phyloP scores from a whole-genome alignment of 2,329 filamentous ascomycete genomes.

The Hymenoscyphus linearis region DNA sequence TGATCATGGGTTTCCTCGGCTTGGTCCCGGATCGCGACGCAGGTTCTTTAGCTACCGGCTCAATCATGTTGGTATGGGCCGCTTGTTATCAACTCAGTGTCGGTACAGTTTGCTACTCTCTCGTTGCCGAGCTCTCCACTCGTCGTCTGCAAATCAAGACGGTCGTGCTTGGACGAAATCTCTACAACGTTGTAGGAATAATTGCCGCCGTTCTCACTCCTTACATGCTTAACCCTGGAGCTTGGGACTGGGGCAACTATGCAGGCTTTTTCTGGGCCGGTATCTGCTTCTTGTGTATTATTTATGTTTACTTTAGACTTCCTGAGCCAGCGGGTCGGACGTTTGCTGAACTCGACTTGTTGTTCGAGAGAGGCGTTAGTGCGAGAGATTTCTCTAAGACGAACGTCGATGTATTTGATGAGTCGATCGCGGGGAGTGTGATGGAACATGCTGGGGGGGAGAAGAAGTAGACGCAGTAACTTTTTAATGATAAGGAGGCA shows the following conservation, averaged over 20 bases:
- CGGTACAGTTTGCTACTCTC: conserved; percentile 83
- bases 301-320: conserved; percentile 73
- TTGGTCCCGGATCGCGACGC: conserved; percentile 27
- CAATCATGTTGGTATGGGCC: conserved; percentile 78
- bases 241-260: conserved; percentile 85
- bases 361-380: conserved; percentile 67
- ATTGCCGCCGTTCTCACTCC: conserved; percentile 77
- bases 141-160: conserved; percentile 86
- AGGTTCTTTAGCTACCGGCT: conserved; percentile 29
- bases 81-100: conserved; percentile 82
- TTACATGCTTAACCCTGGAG: conserved; percentile 85
- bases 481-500: neutral
- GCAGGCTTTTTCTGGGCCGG: conserved; percentile 73
- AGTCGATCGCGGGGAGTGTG: conserved; percentile 19
- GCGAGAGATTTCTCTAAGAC: conserved; percentile 34
- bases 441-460: conserved; percentile 41
- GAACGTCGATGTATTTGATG: conserved; percentile 28
- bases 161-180: conserved; percentile 75
- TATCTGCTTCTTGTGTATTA: conserved; percentile 48
- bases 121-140: conserved; percentile 80
- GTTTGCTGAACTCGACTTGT: conserved; percentile 79
- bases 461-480: conserved; percentile 44
- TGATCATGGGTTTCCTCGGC: conserved; percentile 71
- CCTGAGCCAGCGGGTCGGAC: conserved; percentile 76
- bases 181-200: conserved; percentile 70